Percentiles rank a stretch among this genome's conserved stretches.
phyloP scores from a whole-genome alignment of 352 stramenopile genomes.

The Elongisporangium senticosum region DNA sequence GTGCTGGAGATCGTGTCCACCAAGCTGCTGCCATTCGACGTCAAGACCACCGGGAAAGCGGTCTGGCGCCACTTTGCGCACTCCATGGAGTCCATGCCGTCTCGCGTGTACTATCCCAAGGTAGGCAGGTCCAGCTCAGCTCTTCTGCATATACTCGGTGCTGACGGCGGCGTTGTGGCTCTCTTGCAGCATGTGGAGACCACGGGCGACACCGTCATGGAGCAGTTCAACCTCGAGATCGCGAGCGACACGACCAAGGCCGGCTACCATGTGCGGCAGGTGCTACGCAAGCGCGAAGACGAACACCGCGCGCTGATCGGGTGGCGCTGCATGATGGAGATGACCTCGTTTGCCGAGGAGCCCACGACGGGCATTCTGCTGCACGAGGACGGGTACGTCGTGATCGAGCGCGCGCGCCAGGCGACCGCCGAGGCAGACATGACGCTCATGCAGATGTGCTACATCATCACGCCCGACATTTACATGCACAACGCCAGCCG shows the following conservation, averaged over 20 bases:
- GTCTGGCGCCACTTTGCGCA: conserved; percentile 47
- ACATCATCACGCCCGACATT: conserved; percentile 58
- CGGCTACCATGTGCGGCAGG: conserved; percentile 49
- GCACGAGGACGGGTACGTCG: conserved; percentile 48
- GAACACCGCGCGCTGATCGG: conserved; percentile 41
- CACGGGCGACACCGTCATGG: conserved; percentile 52
- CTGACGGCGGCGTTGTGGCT: conserved; percentile 11
- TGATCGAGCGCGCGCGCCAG: conserved; percentile 33
- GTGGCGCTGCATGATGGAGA: conserved; percentile 49
- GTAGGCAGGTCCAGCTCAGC: conserved; percentile 22
- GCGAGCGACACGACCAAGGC: conserved; percentile 44
- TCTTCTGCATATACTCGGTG: background rate
- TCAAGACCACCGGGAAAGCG: conserved; percentile 5
- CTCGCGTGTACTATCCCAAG: conserved; percentile 44
- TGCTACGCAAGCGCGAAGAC: conserved; percentile 42
- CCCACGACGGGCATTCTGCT: conserved; percentile 36
- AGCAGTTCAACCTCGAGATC: conserved; percentile 51
- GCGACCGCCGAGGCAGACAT: conserved; percentile 20
- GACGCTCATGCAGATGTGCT: conserved; percentile 46
- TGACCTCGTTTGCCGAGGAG: conserved; percentile 38
- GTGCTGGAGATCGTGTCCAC: conserved; percentile 23
- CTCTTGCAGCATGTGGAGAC: conserved; percentile 19
- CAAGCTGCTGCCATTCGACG: conserved; percentile 25
- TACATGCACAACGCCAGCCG: conserved; percentile 52
- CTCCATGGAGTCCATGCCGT: conserved; percentile 55